phyloP scores from a whole-genome alignment of 2,329 filamentous ascomycete species.

The Pyrenophora tritici-repentis region DNA sequence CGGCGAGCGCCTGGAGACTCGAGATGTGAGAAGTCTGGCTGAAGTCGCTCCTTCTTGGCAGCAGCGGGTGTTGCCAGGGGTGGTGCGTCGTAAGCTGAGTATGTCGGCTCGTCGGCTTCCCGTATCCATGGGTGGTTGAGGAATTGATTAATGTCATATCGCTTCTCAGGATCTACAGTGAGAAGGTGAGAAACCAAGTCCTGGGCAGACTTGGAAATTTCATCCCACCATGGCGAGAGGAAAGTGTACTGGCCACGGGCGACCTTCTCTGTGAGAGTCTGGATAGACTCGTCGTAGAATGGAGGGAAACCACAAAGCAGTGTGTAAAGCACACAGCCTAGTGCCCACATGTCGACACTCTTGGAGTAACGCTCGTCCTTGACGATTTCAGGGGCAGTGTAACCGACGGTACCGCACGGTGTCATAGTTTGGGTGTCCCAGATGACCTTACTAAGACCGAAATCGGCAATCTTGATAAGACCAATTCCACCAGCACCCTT shows the following conservation, averaged over 20 bases:
- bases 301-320: slow-evolving; percentile 96
- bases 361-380: slow-evolving; percentile 99
- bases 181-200: slow-evolving; percentile 92
- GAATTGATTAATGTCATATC: slow-evolving; percentile 92
- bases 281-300: slow-evolving; percentile 98
- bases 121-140: slow-evolving; percentile 93
- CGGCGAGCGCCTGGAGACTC: slow-evolving; percentile 69
- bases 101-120: slow-evolving; percentile 69
- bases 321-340: slow-evolving; percentile 96
- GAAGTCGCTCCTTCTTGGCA: slow-evolving; percentile 60
- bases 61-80: slow-evolving; percentile 70
- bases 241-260: slow-evolving; percentile 97
- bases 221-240: slow-evolving; percentile 98
- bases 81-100: slow-evolving; percentile 70
- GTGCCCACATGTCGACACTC: slow-evolving; percentile 98
- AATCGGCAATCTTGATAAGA: slow-evolving; percentile 95
- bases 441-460: slow-evolving; percentile 95
- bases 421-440: slow-evolving; percentile 99
- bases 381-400: slow-evolving; percentile 97
- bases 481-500: slow-evolving; percentile 89
- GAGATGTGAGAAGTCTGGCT: slow-evolving; percentile 59
- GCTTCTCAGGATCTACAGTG: slow-evolving; percentile 92
- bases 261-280: slow-evolving; percentile 95
- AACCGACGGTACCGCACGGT: slow-evolving; percentile 97
- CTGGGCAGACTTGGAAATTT: slow-evolving; percentile 93